Conservation (phyloP, 768 basidiomycete species). For the Tulasnella calospora region DNA sequence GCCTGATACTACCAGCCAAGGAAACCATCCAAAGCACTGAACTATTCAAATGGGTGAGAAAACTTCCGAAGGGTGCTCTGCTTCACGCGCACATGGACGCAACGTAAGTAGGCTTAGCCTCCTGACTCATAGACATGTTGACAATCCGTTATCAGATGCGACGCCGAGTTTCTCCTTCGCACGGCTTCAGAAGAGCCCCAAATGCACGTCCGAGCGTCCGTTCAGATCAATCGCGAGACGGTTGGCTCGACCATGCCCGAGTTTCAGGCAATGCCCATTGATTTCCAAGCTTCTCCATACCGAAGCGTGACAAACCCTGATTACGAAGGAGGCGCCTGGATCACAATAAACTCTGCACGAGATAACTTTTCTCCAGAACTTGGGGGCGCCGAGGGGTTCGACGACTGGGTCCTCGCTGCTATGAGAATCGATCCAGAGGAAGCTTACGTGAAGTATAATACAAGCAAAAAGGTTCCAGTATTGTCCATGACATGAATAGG, state of each 20-base stretch:
- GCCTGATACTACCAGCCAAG: slow-evolving; percentile 41
- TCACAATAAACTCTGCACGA: slow-evolving; percentile 52
- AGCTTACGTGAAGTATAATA: slow-evolving; percentile 69
- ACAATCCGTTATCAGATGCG: slow-evolving; percentile 29
- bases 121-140: background rate
- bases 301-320: slow-evolving; percentile 41
- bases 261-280: slow-evolving; percentile 48
- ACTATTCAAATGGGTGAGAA: slow-evolving; percentile 57
- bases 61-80: slow-evolving; percentile 79
- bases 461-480: slow-evolving; percentile 52
- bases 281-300: slow-evolving; percentile 28
- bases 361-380: slow-evolving; percentile 47
- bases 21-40: slow-evolving; percentile 55
- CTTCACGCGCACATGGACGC: slow-evolving; percentile 74
- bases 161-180: slow-evolving; percentile 48
- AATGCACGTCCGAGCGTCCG: slow-evolving; percentile 53
- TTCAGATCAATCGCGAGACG: slow-evolving; percentile 42
- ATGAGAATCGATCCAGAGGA: slow-evolving; percentile 66
- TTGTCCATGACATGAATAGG: background rate
- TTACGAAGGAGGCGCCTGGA: slow-evolving; percentile 51
- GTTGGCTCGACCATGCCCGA: slow-evolving; percentile 48
- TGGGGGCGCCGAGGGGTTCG: slow-evolving; percentile 55
- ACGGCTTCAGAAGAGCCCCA: slow-evolving; percentile 54
- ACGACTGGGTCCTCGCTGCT: slow-evolving; percentile 55
- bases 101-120: slow-evolving; percentile 18